Evolutionary conservation across 2,329 filamentous ascomycete species (phyloP), one percentile per base, ranked within the genome.

Genomic region (Diaporthe capsici): DNA sequence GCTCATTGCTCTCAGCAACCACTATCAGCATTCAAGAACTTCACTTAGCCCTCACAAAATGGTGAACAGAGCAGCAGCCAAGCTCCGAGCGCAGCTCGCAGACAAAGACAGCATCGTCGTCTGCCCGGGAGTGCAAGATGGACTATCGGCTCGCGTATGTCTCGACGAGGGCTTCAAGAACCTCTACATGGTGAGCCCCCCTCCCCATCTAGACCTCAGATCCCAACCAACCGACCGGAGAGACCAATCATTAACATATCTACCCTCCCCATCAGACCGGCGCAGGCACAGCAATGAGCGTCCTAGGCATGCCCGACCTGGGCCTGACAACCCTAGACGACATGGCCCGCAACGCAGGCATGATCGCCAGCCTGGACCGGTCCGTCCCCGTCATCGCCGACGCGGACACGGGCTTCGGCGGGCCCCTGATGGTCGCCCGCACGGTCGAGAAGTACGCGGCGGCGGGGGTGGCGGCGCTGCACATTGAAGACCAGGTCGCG

Each of bases 51-150:
- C 10, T 39, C 22, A 87, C 72, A 65, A 49, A 58, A 79, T 78
- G 77, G 74, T 76, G 39, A 79, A 78, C 75, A 77, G 77, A 68
- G 79, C 78, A 68, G 79, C 77, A n/a, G 67, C 83, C 25, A 83
- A 81, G 78, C 84, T 88, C 57, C 84, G 86, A 63, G 80, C 84
- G 60, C 83, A 85, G 70, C 80, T 89, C 20, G 79, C 81, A 1
- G 82, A 86, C 25, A 79, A 82, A 20, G 80, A 83, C 42, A 83
- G 85, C 65, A 83, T 88, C 60, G 79, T 94, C 53, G 86, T 92
- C 3, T 91, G 89, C 71, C 92, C 92, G 0, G 92, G 92, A 44
- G 92, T 94, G 3, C 93, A 93, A 80, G 92, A 94, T 85, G 92
- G 92, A 17, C 88, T 93, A 73, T 91, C 90, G 2, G 91, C 92